Evolutionary conservation across 2,329 filamentous ascomycete genomes (phyloP).

Genomic region (Nannizzia gypsea): DNA sequence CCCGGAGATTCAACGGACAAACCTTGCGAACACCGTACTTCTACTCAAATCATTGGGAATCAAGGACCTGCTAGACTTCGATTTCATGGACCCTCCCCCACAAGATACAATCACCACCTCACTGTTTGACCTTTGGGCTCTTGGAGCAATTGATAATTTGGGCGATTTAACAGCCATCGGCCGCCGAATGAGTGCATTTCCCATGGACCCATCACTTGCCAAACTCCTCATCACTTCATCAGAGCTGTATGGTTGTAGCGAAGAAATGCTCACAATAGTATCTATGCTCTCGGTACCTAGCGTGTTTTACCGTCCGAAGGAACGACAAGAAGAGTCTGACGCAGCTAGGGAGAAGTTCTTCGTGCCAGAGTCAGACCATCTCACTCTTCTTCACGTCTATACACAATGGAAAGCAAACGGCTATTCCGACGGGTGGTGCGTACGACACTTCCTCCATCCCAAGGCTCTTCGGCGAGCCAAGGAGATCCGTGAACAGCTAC

Average conservation of each 20-base stretch:
- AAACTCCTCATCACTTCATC: slow-evolving; percentile 90
- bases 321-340: slow-evolving; percentile 92
- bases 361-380: slow-evolving; percentile 91
- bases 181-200: slow-evolving; percentile 89
- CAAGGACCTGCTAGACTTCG: slow-evolving; percentile 86
- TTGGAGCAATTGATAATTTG: slow-evolving; percentile 86
- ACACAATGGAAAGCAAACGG: slow-evolving; percentile 90
- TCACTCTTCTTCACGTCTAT: slow-evolving; percentile 92
- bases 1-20: slow-evolving; percentile 93
- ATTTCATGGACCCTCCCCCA: slow-evolving; percentile 97
- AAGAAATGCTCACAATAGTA: slow-evolving; percentile 97
- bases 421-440: slow-evolving; percentile 82
- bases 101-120: slow-evolving; percentile 97
- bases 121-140: slow-evolving; percentile 91
- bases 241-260: slow-evolving; percentile 79
- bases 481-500: slow-evolving; percentile 85
- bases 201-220: slow-evolving; percentile 91
- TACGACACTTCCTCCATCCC: slow-evolving; percentile 85
- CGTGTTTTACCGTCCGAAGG: slow-evolving; percentile 94
- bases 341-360: slow-evolving; percentile 95
- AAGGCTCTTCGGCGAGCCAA: slow-evolving; percentile 84
- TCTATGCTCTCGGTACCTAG: slow-evolving; percentile 95
- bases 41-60: slow-evolving; percentile 91
- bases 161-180: slow-evolving; percentile 83
- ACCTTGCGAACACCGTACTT: slow-evolving; percentile 86